Conservation (phyloP, 2,329 filamentous ascomycete species). For the Fusarium staphyleae region DNA sequence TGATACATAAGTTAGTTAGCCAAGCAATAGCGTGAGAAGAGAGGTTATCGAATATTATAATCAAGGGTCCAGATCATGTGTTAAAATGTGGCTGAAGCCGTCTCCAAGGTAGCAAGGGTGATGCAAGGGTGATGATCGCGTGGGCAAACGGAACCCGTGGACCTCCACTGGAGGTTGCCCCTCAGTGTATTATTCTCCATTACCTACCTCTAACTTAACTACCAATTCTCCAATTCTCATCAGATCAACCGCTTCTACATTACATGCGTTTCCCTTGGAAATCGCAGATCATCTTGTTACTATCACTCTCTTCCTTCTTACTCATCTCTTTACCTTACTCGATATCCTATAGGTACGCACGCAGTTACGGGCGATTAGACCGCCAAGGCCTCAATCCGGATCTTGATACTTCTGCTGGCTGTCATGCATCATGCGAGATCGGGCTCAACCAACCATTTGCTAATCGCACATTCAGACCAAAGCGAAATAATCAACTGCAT, state of each 20-base stretch:
- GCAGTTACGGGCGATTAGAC: not conserved
- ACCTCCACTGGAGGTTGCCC: conserved; percentile 28
- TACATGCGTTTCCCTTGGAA: not conserved
- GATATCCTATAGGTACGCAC: conserved; percentile 10
- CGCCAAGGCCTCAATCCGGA: conserved; percentile 7
- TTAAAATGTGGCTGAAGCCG: not conserved
- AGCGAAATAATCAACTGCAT: conserved; percentile 24
- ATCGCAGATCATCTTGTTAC: not conserved
- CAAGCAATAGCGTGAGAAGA: not conserved
- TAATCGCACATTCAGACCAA: conserved; percentile 36
- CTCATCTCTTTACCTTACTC: not conserved
- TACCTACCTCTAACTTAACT: conserved; percentile 6
- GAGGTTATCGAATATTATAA: too few relatives aligned
- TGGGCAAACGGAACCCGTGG: conserved; percentile 21
- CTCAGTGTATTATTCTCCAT: too few relatives aligned
- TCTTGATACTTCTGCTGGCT: conserved; percentile 17
- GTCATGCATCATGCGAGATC: conserved; percentile 40
- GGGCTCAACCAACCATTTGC: conserved; percentile 34
- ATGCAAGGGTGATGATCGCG: conserved; percentile 36
- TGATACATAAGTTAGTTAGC: too few relatives aligned
- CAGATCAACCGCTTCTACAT: not conserved
- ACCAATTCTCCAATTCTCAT: conserved; percentile 13
- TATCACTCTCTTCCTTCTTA: not conserved
- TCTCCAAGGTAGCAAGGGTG: not conserved
- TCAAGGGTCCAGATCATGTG: not conserved